Evolutionary conservation across 83 land plant species (phyloP), one percentile per base, ranked within the genome.

Genomic region (Thuja plicata): DNA sequence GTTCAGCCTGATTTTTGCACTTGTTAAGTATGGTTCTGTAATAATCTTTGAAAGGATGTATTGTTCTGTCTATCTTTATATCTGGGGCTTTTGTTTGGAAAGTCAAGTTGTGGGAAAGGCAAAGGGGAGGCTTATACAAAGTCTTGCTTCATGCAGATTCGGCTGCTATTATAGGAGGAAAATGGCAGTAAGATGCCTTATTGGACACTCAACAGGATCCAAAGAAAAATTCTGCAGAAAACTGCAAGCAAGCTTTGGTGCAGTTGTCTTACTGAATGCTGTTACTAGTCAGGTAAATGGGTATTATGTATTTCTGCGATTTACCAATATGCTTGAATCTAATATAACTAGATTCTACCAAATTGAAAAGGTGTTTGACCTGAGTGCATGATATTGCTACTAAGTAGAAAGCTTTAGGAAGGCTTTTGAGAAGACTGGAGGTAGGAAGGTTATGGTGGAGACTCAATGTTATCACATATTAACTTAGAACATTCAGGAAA

Each of bases 231-330:
- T 60, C 41, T 57, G 43, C 71, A 54, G 27, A 57, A 86, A 60
- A 55, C 15, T 86, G 37, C 66, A 54, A 19, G 66, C 73, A 60
- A 86, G 40, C 87, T 35, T 86, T 17, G 87, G 73, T 60, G 87
- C 87, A 55, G 66, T 86, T 34, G 32, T 86, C 41, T 21, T 86
- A 55, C 73, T 86, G 71, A 55, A 57, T 60, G 87, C 73, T 60
- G n/a, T 30, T 34, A 10, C 87, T 86, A 86, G 60, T 30, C 87
- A 86, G 87, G 87, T 86, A 32, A 82, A 24, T 30, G 8, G 52
- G 19, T 86, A n/a, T 52, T 86, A 54, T 86, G 30, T 54, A 52
- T 55, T n/a, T 86, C 71, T 48, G 43, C 35, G 13, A 48, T n/a
- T 82, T 82, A 6, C 55, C 86, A 45, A 86, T 50, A 34, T 52